Base-by-base conservation (phyloP, 2,329 filamentous ascomycete genomes). In the Chaetomium globosum region DNA sequence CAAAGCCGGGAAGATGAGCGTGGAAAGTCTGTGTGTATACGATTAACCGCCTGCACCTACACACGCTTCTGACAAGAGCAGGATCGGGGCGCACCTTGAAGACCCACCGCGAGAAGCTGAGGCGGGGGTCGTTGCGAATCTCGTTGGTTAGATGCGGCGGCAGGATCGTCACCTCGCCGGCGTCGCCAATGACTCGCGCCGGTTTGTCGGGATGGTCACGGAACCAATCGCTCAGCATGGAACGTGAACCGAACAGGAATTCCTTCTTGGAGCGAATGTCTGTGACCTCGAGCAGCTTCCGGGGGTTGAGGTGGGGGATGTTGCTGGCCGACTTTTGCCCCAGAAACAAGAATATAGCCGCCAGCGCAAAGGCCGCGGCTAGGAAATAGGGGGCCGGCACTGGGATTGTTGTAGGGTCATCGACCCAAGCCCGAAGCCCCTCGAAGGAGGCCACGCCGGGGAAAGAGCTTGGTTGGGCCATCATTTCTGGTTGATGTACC, bases 1-100 rank as follows among this genome's bases (percentile, higher is more conserved):
- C 56, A 21, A 58, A 58, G 1, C 56, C 56, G 43, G 56, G 56
- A 19, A 58, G 36, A 19, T 58, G 39, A 31, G 43, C 26, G 9
- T 48, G 39, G 43, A 48, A 58, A n/a, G 19, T 49, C 56, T 58
- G 12, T 21, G 16, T 8, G n/a, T 23, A 2, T 26, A 10, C 6
- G 23, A 39, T 39, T 26, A 56, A 21, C 28, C n/a, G 19, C 7
- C n/a, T 31, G n/a, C 12, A 19, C 2, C 3, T 4, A 33, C 8
- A n/a, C 51, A 33, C 8, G 9, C 12, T n/a, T 33, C 3, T 21
- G 30, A n/a, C 5, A 16, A 54, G 8, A 23, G 12, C 6, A 30
- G 31, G 13, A 8, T 10, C 36, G 10, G 2, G 31, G 13, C 56
- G 1, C 19, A 48, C 56, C 19, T 58, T 49, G 16, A 1, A 4